A percentile compares a stretch with the other conserved stretches of the same genome.
phyloP scores from a whole-genome alignment of 2,329 filamentous ascomycete species.

The Hirsutella thompsonii region DNA sequence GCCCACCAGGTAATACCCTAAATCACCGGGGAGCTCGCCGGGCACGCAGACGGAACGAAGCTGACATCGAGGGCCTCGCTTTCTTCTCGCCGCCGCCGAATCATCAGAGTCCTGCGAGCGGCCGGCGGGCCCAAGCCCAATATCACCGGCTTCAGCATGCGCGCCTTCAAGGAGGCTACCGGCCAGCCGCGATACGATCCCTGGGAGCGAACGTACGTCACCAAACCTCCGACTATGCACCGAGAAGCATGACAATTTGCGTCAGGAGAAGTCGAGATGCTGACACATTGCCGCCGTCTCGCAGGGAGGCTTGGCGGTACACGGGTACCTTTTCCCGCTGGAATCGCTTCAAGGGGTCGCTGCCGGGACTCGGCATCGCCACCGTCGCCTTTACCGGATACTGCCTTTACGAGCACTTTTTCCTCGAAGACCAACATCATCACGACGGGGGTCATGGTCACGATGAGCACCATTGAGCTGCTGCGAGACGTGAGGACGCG shows the following conservation, averaged over 20 bases:
- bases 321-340: conserved; percentile 73
- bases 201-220: conserved; percentile 50
- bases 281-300: not conserved
- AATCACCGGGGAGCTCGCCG: no score
- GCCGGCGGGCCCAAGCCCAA: conserved; percentile 48
- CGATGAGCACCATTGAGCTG: conserved; percentile 8
- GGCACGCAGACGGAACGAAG: not conserved
- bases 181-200: conserved; percentile 51
- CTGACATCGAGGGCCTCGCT: not conserved
- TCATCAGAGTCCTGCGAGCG: conserved; percentile 35
- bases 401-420: conserved; percentile 80
- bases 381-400: conserved; percentile 84
- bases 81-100: not conserved
- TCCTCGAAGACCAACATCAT: conserved; percentile 61
- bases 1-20: no score
- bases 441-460: conserved; percentile 29
- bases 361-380: conserved; percentile 87
- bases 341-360: conserved; percentile 76
- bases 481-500: no score
- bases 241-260: no score
- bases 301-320: conserved; percentile 91
- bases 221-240: not conserved
- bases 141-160: conserved; percentile 86
- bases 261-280: not conserved
- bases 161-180: conserved; percentile 62